Percentiles rank a stretch among this genome's conserved stretches.
phyloP scores from a whole-genome alignment of 1,284 basidiomycete species.

The Malassezia slooffiae region DNA sequence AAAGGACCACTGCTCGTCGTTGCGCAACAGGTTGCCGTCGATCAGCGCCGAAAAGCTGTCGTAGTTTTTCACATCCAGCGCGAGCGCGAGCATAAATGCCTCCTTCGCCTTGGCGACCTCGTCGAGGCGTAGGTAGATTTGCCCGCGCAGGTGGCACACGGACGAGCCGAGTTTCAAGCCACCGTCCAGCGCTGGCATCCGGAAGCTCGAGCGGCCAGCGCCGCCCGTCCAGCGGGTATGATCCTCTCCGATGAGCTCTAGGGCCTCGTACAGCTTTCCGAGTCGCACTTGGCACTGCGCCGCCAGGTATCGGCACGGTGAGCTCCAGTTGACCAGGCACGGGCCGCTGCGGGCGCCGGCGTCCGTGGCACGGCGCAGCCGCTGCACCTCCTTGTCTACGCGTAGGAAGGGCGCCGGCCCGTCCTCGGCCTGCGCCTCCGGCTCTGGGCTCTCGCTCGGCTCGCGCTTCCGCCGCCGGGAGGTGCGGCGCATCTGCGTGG shows the following conservation, averaged over 20 bases:
- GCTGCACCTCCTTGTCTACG: too few species aligned
- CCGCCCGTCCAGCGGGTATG: conserved; percentile 24
- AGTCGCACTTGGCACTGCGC: conserved; percentile 87
- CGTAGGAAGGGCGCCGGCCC: too few species aligned
- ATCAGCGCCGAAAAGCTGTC: conserved; percentile 86
- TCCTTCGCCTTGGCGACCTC: conserved; percentile 77
- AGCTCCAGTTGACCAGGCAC: conserved; percentile 32
- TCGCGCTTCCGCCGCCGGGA: conserved; percentile 7
- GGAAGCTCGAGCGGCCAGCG: conserved; percentile 17
- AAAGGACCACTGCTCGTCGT: conserved; percentile 68
- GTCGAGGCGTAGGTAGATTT: conserved; percentile 86
- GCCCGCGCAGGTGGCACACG: conserved; percentile 78
- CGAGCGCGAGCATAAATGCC: conserved; percentile 85
- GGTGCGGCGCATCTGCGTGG: not conserved
- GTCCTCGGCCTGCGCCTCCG: too few species aligned
- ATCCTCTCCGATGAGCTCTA: conserved; percentile 74
- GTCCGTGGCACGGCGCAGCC: too few species aligned
- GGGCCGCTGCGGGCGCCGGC: conserved; percentile 15
- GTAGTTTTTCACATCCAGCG: conserved; percentile 91
- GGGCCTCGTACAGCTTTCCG: conserved; percentile 82
- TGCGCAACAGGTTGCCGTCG: conserved; percentile 58
- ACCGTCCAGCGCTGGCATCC: conserved; percentile 40
- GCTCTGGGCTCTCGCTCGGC: not conserved
- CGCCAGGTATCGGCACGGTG: conserved; percentile 50
- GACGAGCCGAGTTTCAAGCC: conserved; percentile 46